phyloP scores from a whole-genome alignment of 164 flowering plant genomes.

The Houttuynia cordata region DNA sequence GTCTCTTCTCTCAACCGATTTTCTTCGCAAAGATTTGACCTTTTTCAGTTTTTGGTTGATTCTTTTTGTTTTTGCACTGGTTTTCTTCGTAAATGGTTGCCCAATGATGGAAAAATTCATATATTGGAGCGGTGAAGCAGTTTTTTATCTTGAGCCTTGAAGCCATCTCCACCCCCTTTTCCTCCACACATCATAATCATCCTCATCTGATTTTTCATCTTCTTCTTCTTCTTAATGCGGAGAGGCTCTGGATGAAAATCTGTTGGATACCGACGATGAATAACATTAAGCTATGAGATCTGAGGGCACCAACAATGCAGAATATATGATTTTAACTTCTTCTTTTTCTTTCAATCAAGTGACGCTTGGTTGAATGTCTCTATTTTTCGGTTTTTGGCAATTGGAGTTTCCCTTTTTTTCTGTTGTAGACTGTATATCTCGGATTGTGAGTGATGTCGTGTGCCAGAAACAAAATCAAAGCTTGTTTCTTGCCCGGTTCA shows the following conservation, averaged over 20 bases:
- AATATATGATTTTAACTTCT: background rate
- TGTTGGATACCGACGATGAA: background rate
- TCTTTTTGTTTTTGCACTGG: no score
- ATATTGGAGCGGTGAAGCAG: background rate
- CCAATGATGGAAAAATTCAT: slow-evolving; percentile 1
- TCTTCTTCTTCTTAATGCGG: background rate
- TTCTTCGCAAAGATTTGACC: no score
- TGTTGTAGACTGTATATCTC: no score
- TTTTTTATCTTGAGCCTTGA: background rate
- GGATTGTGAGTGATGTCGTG: no score
- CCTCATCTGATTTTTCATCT: background rate
- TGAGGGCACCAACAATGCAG: background rate
- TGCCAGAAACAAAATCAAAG: no score
- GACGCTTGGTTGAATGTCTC: no score
- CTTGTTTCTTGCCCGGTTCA: no score
- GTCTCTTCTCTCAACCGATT: no score
- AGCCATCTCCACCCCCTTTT: background rate
- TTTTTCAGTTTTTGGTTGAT: no score
- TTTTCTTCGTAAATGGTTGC: background rate
- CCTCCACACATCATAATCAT: no score
- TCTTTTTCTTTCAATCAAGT: background rate
- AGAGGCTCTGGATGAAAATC: background rate
- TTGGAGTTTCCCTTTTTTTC: no score
- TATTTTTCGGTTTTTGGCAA: no score
- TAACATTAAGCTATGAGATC: slow-evolving; percentile 1